phyloP scores from a whole-genome alignment of 108 stramenopile species.

The Pelagomonas calceolata region DNA sequence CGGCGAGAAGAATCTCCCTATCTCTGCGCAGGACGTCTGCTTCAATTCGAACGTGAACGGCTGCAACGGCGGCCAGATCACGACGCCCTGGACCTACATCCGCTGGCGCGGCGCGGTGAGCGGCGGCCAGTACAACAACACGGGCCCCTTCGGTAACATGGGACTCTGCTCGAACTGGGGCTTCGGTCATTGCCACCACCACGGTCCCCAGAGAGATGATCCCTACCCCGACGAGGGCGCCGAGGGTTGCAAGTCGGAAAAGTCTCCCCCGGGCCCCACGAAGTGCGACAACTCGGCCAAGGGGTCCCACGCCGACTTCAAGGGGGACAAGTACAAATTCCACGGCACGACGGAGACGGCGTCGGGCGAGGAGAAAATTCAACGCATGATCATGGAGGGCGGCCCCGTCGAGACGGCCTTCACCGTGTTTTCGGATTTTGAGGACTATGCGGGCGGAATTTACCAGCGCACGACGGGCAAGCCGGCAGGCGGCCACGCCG shows the following conservation, averaged over 20 bases:
- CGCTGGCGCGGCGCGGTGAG: constrained; percentile 41
- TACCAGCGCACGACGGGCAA: constrained; percentile 19
- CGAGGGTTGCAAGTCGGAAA: constrained; percentile 10
- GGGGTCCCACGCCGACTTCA: constrained; percentile 4
- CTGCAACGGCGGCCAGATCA: constrained; percentile 53
- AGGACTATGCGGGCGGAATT: constrained; percentile 19
- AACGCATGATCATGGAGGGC: constrained; percentile 13
- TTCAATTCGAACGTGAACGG: constrained; percentile 32
- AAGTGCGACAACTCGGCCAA: constrained; percentile 1
- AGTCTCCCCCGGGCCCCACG: constrained; percentile 3
- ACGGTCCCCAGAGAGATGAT: constrained; percentile 15
- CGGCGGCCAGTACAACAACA: constrained; percentile 19
- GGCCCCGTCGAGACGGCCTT: constrained; percentile 21
- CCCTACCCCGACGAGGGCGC: constrained; percentile 22
- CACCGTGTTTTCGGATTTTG: constrained; percentile 23
- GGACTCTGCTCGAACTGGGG: constrained; percentile 18
- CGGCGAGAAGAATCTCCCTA: constrained; percentile 19
- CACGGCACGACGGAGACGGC: constrained; percentile 1
- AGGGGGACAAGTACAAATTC: constrained; percentile 10
- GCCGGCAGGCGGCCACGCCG: constrained; percentile 23
- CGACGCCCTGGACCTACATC: constrained; percentile 49
- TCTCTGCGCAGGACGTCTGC: constrained; percentile 52
- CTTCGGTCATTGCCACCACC: constrained; percentile 21
- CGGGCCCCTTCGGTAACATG: constrained; percentile 7
- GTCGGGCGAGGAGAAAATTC: neutral